Evolutionary conservation across 768 basidiomycete species (phyloP).

Genomic region (Trametes cingulata): DNA sequence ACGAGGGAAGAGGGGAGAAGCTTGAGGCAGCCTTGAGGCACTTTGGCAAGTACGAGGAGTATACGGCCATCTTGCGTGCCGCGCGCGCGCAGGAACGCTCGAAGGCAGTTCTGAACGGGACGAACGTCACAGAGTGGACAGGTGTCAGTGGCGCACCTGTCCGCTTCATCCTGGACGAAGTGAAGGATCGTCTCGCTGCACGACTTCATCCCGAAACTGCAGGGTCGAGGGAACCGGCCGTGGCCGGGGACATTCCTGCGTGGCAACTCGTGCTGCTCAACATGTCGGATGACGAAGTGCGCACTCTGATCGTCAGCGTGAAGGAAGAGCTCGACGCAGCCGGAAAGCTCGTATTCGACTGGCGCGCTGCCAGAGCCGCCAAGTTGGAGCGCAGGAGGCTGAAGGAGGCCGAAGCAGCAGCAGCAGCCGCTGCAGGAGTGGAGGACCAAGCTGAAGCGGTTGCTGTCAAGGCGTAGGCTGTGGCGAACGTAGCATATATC

Average conservation of each 20-base stretch:
- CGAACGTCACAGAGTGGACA: conserved; percentile 27
- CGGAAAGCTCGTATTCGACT: conserved; percentile 22
- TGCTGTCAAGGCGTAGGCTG: background rate
- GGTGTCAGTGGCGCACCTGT: conserved; percentile 26
- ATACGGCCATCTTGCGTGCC: conserved; percentile 28
- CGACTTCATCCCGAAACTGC: background rate
- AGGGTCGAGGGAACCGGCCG: background rate
- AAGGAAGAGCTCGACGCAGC: conserved; percentile 26
- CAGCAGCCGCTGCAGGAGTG: background rate
- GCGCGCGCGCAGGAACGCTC: conserved; percentile 28
- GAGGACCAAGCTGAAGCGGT: background rate
- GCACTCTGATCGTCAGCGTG: conserved; percentile 14
- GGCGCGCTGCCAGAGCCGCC: conserved; percentile 22
- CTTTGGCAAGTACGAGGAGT: conserved; percentile 27
- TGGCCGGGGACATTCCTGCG: background rate
- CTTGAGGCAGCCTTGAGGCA: conserved; percentile 17
- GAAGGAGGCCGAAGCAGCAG: background rate
- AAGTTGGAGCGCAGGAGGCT: conserved; percentile 14
- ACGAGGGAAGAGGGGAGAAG: conserved; percentile 4
- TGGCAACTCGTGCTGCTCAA: conserved; percentile 25
- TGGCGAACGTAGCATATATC: background rate
- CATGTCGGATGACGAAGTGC: conserved; percentile 24
- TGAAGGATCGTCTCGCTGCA: conserved; percentile 21
- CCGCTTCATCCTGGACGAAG: conserved; percentile 27
- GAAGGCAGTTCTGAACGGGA: conserved; percentile 27